Conservation (phyloP, 2,329 filamentous ascomycete species). For the Hypomyces perniciosus region DNA sequence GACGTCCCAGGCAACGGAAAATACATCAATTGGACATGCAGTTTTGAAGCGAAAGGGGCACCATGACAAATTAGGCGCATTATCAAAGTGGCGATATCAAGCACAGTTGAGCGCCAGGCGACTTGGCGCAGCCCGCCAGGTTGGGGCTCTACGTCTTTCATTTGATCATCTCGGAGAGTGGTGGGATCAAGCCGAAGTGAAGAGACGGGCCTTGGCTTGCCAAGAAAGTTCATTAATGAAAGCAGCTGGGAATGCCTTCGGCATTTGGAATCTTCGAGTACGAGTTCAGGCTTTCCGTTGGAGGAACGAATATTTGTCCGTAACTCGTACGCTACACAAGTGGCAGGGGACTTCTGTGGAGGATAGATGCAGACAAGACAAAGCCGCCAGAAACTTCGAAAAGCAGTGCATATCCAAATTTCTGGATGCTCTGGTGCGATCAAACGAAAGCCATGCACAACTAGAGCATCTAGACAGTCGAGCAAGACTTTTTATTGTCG, state of each 20-base stretch:
- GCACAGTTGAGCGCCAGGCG: background rate
- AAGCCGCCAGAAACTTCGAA: constrained; percentile 1
- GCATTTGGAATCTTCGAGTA: constrained; percentile 29
- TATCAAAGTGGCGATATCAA: constrained; percentile 21
- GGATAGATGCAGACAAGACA: constrained; percentile 18
- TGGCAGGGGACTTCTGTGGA: constrained; percentile 23
- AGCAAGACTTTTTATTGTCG: constrained; percentile 26
- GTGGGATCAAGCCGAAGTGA: constrained; percentile 25
- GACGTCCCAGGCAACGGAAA: constrained; percentile 15
- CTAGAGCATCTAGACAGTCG: constrained; percentile 20
- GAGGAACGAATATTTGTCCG: constrained; percentile 27
- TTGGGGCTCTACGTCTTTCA: constrained; percentile 15
- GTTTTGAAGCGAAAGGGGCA: constrained; percentile 15
- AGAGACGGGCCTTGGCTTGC: constrained; percentile 21
- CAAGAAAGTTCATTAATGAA: constrained; percentile 16
- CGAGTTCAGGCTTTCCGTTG: constrained; percentile 29
- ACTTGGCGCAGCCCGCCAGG: constrained; percentile 11
- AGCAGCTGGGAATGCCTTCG: constrained; percentile 19
- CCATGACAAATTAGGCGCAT: constrained; percentile 12
- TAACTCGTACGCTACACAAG: constrained; percentile 20
- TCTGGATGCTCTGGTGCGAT: constrained; percentile 12
- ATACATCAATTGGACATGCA: constrained; percentile 14
- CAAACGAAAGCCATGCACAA: constrained; percentile 12
- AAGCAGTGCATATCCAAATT: constrained; percentile 16
- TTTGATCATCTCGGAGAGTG: constrained; percentile 24